Evolutionary conservation across 495 filamentous ascomycete genomes (phyloP), one percentile per base, ranked within the genome.

Genomic region (Pseudomonodictys pantanalensis): DNA sequence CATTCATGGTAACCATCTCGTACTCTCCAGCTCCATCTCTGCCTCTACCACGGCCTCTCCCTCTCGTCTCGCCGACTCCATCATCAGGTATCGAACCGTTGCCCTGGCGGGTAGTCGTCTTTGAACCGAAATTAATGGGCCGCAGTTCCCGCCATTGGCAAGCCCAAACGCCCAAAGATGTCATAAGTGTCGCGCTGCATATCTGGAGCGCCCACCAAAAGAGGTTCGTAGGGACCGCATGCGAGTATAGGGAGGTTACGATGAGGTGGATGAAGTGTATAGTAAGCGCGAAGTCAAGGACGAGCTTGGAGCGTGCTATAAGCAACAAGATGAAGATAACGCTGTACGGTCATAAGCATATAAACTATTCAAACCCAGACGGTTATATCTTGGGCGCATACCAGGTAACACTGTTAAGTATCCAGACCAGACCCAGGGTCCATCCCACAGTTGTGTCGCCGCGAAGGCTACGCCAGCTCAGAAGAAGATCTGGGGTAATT

Each of bases 361-460:
- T 22, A 17, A 45, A 45, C 50, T 20, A 22, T 20, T 46, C 33
- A 23, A 24, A 20, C 11, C 23, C 41, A 28, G 38, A 46, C n/a
- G 38, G 35, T 43, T 26, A 49, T 18, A 48, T n/a, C n/a, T n/a
- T n/a, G n/a, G 61, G 20, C 12, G 83, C 84, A 38, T 71, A 97
- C 92, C 86, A 84, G 56, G 90, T 74, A 11, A 89, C 75, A 50
- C 85, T 84, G 67, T 87, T 86, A 66, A 95, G 73, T 71, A 96
- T 68, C 91, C 91, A 96, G 10, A 95, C 85, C 54, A 96, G 77
- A 2, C 89, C 90, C 62, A 95, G 67, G 71, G 92, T 87, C 92
- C 92, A 99, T 41, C 93, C 93, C 33, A 90, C 81, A 6, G 91
- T 91, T 4, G 87, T 96, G 76, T 97, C 95, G 33, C 90, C 92